A percentile compares a stretch with the other conserved stretches of the same genome.
These are phyloP conservation scores for Candida boleticola DNA, from an alignment of 805 yeast genomes.

Conservation along the genomic window DNA sequence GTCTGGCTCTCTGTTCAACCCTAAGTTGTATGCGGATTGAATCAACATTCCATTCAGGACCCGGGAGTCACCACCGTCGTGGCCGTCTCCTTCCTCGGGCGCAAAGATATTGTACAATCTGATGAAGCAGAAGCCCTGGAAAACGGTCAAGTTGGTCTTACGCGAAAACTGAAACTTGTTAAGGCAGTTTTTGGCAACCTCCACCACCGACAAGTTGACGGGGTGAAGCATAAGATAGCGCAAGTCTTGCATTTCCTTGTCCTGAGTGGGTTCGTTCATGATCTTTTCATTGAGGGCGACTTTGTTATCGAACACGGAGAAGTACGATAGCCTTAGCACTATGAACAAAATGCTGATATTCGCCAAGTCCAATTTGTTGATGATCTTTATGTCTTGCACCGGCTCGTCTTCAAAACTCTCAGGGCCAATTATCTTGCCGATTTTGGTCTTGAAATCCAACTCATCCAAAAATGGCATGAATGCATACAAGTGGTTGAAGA, in stretches of 20 bases:
- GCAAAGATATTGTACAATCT: conserved; percentile 43
- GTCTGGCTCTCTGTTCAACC: conserved; percentile 61
- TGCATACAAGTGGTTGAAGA: conserved; percentile 24
- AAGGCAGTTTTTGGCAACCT: conserved; percentile 23
- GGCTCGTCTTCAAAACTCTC: conserved; percentile 17
- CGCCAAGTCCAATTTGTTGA: conserved; percentile 22
- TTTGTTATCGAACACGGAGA: conserved; percentile 26
- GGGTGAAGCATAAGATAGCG: conserved; percentile 19
- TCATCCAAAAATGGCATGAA: conserved; percentile 30
- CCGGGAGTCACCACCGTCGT: conserved; percentile 56
- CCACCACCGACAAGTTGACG: conserved; percentile 17
- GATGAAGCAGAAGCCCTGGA: conserved; percentile 50
- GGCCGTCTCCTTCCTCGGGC: conserved; percentile 50
- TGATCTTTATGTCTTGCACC: conserved; percentile 17
- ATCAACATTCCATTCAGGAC: conserved; percentile 50
- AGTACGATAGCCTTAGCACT: conserved; percentile 24
- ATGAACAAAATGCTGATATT: conserved; percentile 22
- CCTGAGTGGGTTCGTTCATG: conserved; percentile 14
- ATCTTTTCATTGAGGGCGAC: conserved; percentile 18
- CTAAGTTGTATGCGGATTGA: conserved; percentile 62
- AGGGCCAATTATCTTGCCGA: conserved; percentile 19
- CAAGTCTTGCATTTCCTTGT: conserved; percentile 11
- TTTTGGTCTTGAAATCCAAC: conserved; percentile 16
- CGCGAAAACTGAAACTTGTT: conserved; percentile 18
- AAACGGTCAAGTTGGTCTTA: conserved; percentile 45